phyloP scores from a whole-genome alignment of 768 basidiomycete species.

The Harrya chromipes region DNA sequence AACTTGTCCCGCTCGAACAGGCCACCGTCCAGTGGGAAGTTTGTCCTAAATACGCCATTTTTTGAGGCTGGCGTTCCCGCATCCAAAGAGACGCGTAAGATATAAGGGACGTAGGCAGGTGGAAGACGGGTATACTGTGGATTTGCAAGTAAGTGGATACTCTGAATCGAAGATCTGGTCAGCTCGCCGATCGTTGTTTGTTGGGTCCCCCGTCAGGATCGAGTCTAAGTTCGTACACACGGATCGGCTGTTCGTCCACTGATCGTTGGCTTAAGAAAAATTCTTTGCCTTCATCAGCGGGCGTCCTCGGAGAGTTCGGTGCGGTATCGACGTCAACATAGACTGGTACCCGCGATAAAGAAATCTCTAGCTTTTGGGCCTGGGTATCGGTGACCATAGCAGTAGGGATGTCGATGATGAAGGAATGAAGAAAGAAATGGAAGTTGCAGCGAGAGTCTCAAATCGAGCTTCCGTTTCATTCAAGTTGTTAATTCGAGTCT shows the following conservation, averaged over 20 bases:
- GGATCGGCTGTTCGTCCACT: slow-evolving; percentile 60
- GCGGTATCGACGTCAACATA: background rate
- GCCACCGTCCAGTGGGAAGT: slow-evolving; percentile 95
- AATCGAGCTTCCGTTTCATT: too few relatives aligned
- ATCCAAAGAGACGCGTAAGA: slow-evolving; percentile 86
- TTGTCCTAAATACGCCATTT: slow-evolving; percentile 92
- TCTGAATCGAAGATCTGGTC: background rate
- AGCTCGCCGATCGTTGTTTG: slow-evolving; percentile 76
- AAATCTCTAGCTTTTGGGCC: slow-evolving; percentile 9
- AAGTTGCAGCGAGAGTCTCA: slow-evolving; percentile 1
- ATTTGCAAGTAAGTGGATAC: slow-evolving; percentile 10
- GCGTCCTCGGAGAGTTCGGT: slow-evolving; percentile 73
- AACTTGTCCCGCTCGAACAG: slow-evolving; percentile 73
- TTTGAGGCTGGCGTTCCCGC: slow-evolving; percentile 89
- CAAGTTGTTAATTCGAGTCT: too few relatives aligned
- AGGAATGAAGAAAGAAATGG: background rate
- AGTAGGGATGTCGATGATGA: background rate
- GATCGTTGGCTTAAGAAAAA: slow-evolving; percentile 67
- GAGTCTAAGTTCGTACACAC: slow-evolving; percentile 82
- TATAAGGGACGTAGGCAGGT: slow-evolving; percentile 83
- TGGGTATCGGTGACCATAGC: slow-evolving; percentile 14
- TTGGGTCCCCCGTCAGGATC: slow-evolving; percentile 90
- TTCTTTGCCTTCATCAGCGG: slow-evolving; percentile 88
- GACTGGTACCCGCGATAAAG: slow-evolving; percentile 13
- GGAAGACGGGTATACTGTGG: slow-evolving; percentile 92